A percentile compares a stretch with the other conserved stretches of the same genome.
Conservation (phyloP, 345 rosid species). For the Cochlearia excelsa region DNA sequence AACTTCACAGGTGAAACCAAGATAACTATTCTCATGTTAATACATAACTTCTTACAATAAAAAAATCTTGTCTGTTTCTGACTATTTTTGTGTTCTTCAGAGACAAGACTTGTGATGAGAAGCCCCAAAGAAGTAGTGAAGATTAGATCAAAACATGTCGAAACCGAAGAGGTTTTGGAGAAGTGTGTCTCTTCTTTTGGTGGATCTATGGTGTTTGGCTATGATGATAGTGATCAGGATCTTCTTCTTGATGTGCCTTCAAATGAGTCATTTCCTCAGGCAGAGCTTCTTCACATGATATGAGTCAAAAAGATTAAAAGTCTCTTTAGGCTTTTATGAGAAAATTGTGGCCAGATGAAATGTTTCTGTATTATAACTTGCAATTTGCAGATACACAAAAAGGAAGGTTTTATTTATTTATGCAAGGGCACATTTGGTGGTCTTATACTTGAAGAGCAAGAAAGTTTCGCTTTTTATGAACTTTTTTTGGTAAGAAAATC, state of each 20-base stretch:
- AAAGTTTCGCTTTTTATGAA: neutral
- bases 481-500: neutral
- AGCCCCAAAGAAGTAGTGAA: constrained; percentile 55
- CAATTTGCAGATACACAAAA: constrained; percentile 18
- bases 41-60: neutral
- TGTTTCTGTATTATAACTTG: constrained; percentile 18
- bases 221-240: constrained; percentile 63
- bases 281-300: constrained; percentile 69
- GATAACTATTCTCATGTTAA: constrained; percentile 8
- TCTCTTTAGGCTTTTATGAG: neutral
- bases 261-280: constrained; percentile 80
- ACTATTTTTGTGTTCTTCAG: constrained; percentile 41
- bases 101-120: constrained; percentile 50
- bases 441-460: constrained; percentile 11
- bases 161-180: constrained; percentile 56
- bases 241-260: constrained; percentile 83
- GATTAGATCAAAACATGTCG: constrained; percentile 42
- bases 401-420: constrained; percentile 4
- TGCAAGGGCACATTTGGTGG: constrained; percentile 12
- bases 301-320: constrained; percentile 5
- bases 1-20: constrained; percentile 57
- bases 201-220: constrained; percentile 49
- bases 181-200: constrained; percentile 63
- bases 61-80: constrained; percentile 20
- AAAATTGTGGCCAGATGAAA: constrained; percentile 22